These are phyloP conservation scores for Phalaenopsis hybrid DNA, from an alignment of 116 monocot genomes.

Conservation along the genomic window DNA sequence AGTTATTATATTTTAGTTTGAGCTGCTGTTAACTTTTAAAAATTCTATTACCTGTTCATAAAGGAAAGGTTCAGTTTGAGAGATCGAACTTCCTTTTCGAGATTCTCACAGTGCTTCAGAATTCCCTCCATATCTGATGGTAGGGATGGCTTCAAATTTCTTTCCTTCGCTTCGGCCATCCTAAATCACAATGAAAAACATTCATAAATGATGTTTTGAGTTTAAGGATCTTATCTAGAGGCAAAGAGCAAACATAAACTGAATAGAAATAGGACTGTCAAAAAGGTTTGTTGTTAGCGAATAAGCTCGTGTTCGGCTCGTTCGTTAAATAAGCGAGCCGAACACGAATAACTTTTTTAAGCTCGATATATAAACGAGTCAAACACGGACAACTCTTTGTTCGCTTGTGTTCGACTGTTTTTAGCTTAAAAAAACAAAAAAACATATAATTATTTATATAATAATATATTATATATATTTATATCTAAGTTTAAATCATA, in stretches of 20 bases:
- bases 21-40: conserved; percentile 12
- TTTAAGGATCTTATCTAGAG: neutral
- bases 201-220: neutral
- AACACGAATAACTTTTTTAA: too few species aligned
- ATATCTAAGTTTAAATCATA: too few species aligned
- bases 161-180: conserved; percentile 65
- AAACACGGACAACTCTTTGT: too few species aligned
- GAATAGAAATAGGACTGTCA: neutral
- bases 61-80: conserved; percentile 62
- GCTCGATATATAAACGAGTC: too few species aligned
- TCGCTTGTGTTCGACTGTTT: too few species aligned
- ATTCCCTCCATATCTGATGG: conserved; percentile 53
- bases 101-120: conserved; percentile 47
- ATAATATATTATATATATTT: too few species aligned
- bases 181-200: conserved; percentile 19
- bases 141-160: conserved; percentile 31
- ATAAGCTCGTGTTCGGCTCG: too few species aligned
- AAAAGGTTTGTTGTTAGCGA: too few species aligned
- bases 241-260: neutral
- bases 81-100: conserved; percentile 67
- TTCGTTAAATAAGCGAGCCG: too few species aligned
- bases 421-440: too few species aligned
- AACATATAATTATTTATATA: too few species aligned
- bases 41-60: conserved; percentile 48
- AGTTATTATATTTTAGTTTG: neutral